A percentile compares a stretch with the other conserved stretches of the same genome.
Evolutionary conservation across 148 eudicot genomes (phyloP).

Genomic region (Vaccinium myrtillus): DNA sequence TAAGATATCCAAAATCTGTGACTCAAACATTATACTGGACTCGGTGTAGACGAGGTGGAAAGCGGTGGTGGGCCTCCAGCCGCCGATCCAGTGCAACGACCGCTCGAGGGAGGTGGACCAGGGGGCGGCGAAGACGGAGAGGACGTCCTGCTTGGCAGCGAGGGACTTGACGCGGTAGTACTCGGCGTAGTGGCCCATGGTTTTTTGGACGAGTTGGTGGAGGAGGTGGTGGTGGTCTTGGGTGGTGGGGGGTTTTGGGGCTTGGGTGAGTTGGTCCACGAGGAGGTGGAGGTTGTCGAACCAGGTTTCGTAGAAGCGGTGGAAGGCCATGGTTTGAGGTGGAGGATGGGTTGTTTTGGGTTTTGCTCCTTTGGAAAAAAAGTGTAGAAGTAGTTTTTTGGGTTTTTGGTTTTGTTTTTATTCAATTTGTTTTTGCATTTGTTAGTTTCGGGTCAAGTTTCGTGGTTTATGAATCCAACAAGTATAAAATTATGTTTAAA

Average conservation of each 20-base stretch:
- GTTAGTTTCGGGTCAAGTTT: no score
- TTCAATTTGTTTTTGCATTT: no score
- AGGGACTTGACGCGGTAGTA: conserved; percentile 49
- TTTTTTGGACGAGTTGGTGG: conserved; percentile 37
- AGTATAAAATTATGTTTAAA: no score
- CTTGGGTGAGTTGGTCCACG: conserved; percentile 32
- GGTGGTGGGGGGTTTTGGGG: conserved; percentile 37
- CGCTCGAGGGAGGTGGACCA: conserved; percentile 78
- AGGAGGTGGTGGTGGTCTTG: conserved; percentile 26
- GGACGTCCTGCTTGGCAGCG: conserved; percentile 42
- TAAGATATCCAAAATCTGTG: conserved; percentile 54
- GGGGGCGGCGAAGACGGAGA: conserved; percentile 48
- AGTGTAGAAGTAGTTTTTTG: no score
- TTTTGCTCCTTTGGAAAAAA: background rate
- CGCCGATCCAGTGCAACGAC: conserved; percentile 68
- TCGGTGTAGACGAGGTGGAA: conserved; percentile 82
- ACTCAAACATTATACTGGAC: conserved; percentile 59
- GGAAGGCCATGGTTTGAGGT: conserved; percentile 30
- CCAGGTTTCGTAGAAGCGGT: conserved; percentile 60
- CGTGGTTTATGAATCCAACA: no score
- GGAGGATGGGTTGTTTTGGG: background rate
- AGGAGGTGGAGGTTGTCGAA: conserved; percentile 51
- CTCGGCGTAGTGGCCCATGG: conserved; percentile 45
- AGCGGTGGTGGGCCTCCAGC: conserved; percentile 87
- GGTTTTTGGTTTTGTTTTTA: no score